phyloP scores from a whole-genome alignment of 169 alveolate genomes.

The Cryptosporidium felis region DNA sequence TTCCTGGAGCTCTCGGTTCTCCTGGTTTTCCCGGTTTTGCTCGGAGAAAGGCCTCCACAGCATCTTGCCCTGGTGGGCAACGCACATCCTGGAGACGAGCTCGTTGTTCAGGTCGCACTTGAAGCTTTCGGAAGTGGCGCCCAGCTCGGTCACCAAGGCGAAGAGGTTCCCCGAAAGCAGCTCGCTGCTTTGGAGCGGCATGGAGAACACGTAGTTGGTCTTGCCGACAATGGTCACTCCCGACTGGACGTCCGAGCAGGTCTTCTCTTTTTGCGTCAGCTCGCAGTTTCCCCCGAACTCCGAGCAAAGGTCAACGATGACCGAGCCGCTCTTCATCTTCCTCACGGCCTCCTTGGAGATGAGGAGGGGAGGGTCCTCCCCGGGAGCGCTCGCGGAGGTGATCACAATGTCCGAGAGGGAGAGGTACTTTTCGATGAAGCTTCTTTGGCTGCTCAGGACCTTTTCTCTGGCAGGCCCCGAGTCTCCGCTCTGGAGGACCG shows the following conservation, averaged over 20 bases:
- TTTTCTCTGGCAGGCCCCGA: constrained; percentile 72
- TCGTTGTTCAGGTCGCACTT: constrained; percentile 17
- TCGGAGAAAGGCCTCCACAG: constrained; percentile 27
- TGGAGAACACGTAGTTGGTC: constrained; percentile 78
- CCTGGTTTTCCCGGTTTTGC: neutral
- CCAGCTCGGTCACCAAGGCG: constrained; percentile 70
- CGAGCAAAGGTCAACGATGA: constrained; percentile 80
- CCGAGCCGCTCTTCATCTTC: constrained; percentile 79
- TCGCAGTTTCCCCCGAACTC: constrained; percentile 82
- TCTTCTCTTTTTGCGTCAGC: constrained; percentile 71
- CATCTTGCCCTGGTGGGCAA: constrained; percentile 6
- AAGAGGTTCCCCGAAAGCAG: constrained; percentile 60
- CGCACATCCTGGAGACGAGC: constrained; percentile 22
- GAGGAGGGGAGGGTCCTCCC: constrained; percentile 77
- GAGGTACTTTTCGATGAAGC: constrained; percentile 67
- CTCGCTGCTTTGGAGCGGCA: constrained; percentile 77
- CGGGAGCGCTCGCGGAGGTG: constrained; percentile 82
- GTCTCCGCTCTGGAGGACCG: constrained; percentile 71
- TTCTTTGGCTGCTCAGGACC: constrained; percentile 73
- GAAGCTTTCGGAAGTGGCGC: constrained; percentile 30
- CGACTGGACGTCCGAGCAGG: constrained; percentile 37
- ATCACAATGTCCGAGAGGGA: constrained; percentile 78
- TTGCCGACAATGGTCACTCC: constrained; percentile 81
- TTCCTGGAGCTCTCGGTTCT: neutral
- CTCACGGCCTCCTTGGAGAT: constrained; percentile 76